Conservation (phyloP, 345 rosid genomes). For the Pseudoturritis turrita region DNA sequence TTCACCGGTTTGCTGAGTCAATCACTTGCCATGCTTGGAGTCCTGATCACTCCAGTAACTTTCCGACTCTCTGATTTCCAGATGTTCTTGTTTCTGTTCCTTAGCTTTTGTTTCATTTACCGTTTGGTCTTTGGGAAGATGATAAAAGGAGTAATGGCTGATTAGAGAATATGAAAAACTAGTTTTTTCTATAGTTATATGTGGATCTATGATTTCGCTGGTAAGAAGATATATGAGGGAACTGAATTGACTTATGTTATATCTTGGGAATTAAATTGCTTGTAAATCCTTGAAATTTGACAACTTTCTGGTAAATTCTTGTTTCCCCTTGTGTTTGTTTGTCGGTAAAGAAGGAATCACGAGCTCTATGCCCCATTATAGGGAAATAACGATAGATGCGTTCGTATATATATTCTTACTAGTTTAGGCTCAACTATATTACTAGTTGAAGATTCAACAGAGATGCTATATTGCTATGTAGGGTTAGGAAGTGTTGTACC, state of each 20-base stretch:
- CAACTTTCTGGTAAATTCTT: background rate
- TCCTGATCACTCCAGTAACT: conserved; percentile 78
- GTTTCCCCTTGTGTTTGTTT: background rate
- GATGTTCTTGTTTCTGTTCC: background rate
- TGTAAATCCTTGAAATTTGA: background rate
- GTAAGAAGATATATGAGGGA: background rate
- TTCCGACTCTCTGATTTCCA: background rate
- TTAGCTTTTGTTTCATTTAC: background rate
- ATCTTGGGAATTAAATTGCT: background rate
- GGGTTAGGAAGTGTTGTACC: background rate
- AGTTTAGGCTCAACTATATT: background rate
- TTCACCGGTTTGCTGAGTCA: conserved; percentile 82
- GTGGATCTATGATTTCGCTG: background rate
- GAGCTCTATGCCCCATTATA: background rate
- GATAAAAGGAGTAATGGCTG: background rate
- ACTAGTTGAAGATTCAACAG: background rate
- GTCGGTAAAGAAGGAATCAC: background rate
- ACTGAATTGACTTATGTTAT: background rate
- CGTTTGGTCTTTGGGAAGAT: background rate
- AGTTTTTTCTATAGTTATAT: background rate
- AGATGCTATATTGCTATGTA: background rate
- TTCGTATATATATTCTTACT: background rate
- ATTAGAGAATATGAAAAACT: background rate
- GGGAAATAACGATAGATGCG: background rate
- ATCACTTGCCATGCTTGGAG: conserved; percentile 98